Base-by-base conservation (phyloP, 257 asterid genomes). In the Nicotiana knightiana region DNA sequence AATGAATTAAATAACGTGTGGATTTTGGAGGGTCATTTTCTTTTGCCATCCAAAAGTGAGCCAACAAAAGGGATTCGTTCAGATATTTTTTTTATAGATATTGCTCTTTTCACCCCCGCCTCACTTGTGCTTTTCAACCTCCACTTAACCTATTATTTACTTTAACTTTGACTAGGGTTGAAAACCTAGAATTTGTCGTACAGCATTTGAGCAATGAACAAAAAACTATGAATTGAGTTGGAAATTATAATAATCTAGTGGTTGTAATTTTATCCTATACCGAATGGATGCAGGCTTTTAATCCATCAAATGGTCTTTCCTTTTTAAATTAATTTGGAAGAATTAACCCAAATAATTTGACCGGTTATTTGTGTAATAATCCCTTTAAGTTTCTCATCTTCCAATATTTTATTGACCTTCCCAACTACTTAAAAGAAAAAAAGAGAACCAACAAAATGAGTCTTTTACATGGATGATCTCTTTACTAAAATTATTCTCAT, bases 21-120 rank as follows among this genome's bases (percentile, higher is more conserved):
- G 79, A 48, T 26, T 26, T 48, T 48, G 79, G 79, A 24, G 62
- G 79, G 24, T 26, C 37, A 11, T 73, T 73, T 37, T 15, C 62
- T 73, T 73, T 73, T 15, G 4, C 15, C 26, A 73, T 73, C 16
- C 24, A 48, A 73, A 70, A 48, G 79, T 15, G 39, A 26, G n/a
- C 79, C 79, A 73, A 24, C 43, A 73, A 73, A 24, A 48, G 15
- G 79, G 61, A 73, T 73, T 73, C 43, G 8, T 73, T 73, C 26
- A 48, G 26, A 73, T 73, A 73, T 21, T 71, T 13, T 83, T 82
- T 79, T 80, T 70, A 81, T 84, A 86, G 48, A 66, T 71, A 10
- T 48, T 73, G 62, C 79, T 15, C 24, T 13, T 6, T 71, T 21
- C 24, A 84, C 81, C 81, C 35, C 59, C 37, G 1, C 24, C 54